Conservation (phyloP, 2,329 filamentous ascomycete species). For the Trichoderma simmonsii region DNA sequence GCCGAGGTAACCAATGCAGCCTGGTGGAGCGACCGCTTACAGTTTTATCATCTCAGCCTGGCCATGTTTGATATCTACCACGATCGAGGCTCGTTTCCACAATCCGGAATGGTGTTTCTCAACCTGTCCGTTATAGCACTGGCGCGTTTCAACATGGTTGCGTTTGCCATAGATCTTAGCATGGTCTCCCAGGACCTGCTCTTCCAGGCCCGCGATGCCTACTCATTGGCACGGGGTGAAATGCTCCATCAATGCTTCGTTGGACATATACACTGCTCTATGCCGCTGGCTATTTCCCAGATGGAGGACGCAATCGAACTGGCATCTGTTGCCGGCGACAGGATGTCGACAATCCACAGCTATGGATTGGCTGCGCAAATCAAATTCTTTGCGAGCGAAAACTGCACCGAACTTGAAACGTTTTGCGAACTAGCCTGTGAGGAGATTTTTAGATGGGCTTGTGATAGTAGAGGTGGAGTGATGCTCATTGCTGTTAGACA, state of each 20-base stretch:
- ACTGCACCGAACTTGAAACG: constrained; percentile 65
- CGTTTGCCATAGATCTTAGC: constrained; percentile 64
- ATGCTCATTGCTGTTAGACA: constrained; percentile 66
- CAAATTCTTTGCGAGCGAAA: constrained; percentile 67
- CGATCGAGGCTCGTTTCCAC: constrained; percentile 61
- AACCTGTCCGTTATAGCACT: constrained; percentile 66
- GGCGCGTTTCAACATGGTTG: constrained; percentile 67
- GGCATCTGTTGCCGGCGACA: constrained; percentile 64
- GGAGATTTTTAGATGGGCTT: constrained; percentile 69
- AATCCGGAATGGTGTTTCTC: constrained; percentile 66
- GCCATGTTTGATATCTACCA: constrained; percentile 66
- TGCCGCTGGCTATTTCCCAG: constrained; percentile 55
- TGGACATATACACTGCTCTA: constrained; percentile 65
- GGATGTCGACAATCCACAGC: constrained; percentile 68
- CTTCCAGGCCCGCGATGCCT: constrained; percentile 59
- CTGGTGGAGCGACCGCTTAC: constrained; percentile 69
- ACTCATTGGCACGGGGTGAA: constrained; percentile 64
- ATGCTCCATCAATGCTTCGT: constrained; percentile 68
- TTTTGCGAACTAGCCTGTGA: constrained; percentile 71
- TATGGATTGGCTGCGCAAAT: constrained; percentile 65
- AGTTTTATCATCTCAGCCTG: constrained; percentile 70
- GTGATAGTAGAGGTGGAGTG: constrained; percentile 68
- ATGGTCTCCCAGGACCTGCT: constrained; percentile 62
- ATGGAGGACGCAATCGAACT: constrained; percentile 66
- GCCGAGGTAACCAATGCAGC: constrained; percentile 67